Conservation (phyloP, 176 grass and related monocot genomes). For the Cocos nucifera region DNA sequence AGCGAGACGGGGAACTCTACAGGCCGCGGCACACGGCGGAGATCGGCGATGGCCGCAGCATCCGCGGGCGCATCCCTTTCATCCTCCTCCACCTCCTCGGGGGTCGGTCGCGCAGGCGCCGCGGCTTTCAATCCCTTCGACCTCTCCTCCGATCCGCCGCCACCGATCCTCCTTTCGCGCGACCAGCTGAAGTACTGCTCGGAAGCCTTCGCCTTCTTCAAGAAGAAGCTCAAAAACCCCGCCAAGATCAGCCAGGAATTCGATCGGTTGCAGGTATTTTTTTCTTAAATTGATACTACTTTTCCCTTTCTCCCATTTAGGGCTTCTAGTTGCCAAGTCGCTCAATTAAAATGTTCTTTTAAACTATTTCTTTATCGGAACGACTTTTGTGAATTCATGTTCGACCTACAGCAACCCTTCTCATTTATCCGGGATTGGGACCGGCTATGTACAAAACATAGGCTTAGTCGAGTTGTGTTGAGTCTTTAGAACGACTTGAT, state of each 20-base stretch:
- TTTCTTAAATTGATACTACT: not conserved
- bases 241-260: slow-evolving; percentile 35
- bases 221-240: slow-evolving; percentile 34
- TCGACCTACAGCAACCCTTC: too few species aligned
- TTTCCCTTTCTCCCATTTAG: not conserved
- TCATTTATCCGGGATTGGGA: too few species aligned
- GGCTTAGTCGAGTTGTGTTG: too few species aligned
- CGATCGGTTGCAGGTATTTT: slow-evolving; percentile 37
- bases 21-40: slow-evolving; percentile 11
- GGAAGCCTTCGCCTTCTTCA: slow-evolving; percentile 39
- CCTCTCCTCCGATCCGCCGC: slow-evolving; percentile 9
- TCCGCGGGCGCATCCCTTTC: not conserved
- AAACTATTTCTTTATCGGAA: too few species aligned
- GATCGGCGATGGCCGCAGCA: slow-evolving; percentile 35
- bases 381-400: too few species aligned
- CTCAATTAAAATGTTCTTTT: too few species aligned
- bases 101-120: slow-evolving; percentile 6
- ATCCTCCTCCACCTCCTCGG: not conserved
- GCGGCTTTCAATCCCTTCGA: slow-evolving; percentile 23
- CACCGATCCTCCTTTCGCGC: slow-evolving; percentile 7
- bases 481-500: too few species aligned
- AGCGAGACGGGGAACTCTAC: slow-evolving; percentile 32
- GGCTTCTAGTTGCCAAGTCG: too few species aligned
- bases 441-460: too few species aligned
- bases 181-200: slow-evolving; percentile 37